A percentile compares a stretch with the other conserved stretches of the same genome.
Evolutionary conservation across 495 filamentous ascomycete genomes (phyloP).

Genomic region (Lepidopterella palustris): DNA sequence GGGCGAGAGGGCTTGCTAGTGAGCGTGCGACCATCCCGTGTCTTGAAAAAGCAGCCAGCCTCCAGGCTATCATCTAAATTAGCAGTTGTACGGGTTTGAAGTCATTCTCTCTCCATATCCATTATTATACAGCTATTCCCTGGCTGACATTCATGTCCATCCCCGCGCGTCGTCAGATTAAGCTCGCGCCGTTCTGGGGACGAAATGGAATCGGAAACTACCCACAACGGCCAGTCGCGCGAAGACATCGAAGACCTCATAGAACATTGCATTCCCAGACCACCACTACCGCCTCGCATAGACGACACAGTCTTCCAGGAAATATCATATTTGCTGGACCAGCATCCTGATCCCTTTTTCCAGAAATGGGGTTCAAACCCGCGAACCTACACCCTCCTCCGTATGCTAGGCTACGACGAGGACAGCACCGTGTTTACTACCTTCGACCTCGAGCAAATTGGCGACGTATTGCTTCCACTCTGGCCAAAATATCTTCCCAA

Average conservation of each 20-base stretch:
- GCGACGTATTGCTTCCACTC: slow-evolving; percentile 15
- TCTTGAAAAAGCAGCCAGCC: too few relatives aligned
- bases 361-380: slow-evolving; percentile 10
- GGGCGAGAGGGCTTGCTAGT: too few relatives aligned
- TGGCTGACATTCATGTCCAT: too few relatives aligned
- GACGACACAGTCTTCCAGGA: slow-evolving; percentile 20
- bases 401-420: slow-evolving; percentile 15
- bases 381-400: slow-evolving; percentile 20
- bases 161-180: not conserved
- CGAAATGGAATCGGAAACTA: not conserved
- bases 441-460: slow-evolving; percentile 10
- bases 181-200: not conserved
- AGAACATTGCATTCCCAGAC: slow-evolving; percentile 2
- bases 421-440: slow-evolving; percentile 1
- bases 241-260: slow-evolving; percentile 11
- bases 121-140: too few relatives aligned
- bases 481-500: not conserved
- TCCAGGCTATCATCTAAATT: too few relatives aligned
- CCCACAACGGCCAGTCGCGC: not conserved
- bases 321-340: slow-evolving; percentile 1
- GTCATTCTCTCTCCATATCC: too few relatives aligned
- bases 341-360: slow-evolving; percentile 5
- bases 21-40: too few relatives aligned
- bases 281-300: slow-evolving; percentile 8
- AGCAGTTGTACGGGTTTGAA: too few relatives aligned